A percentile compares a stretch with the other conserved stretches of the same genome.
These are phyloP conservation scores for Betula pendula DNA, from an alignment of 306 rosid species.

Conservation along the genomic window DNA sequence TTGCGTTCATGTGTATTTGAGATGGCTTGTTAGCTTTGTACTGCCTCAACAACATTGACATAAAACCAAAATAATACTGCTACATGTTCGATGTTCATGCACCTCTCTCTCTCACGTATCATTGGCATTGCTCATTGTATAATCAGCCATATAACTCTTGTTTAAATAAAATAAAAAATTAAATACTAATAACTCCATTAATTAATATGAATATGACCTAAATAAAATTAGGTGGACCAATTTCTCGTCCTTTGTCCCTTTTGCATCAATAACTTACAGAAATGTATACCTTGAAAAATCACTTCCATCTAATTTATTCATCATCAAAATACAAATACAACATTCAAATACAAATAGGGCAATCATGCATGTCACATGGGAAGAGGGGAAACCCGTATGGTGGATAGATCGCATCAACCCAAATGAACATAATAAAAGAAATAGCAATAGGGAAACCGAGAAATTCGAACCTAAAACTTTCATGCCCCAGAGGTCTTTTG, in stretches of 20 bases:
- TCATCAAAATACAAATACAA: constrained; percentile 27
- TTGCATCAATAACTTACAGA: constrained; percentile 4
- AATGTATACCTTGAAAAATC: constrained; percentile 8
- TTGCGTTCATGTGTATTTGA: no score
- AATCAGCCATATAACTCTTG: no score
- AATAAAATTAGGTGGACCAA: no score
- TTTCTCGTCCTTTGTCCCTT: no score
- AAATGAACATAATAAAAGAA: constrained; percentile 35
- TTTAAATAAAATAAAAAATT: no score
- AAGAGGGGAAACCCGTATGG: constrained; percentile 14
- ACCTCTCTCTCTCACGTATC: not conserved
- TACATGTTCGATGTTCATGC: not conserved
- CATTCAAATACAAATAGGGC: constrained; percentile 33
- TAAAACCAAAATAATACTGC: not conserved
- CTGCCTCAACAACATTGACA: not conserved
- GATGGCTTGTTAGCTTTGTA: no score
- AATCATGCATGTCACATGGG: constrained; percentile 6
- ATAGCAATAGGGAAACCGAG: constrained; percentile 28
- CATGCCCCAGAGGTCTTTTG: constrained; percentile 45
- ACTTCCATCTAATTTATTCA: constrained; percentile 43
- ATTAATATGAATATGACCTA: no score
- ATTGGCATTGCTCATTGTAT: not conserved
- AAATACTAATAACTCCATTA: no score
- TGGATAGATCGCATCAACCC: constrained; percentile 28
- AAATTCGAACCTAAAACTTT: constrained; percentile 15